A percentile compares a stretch with the other conserved stretches of the same genome.
Evolutionary conservation across 2,329 filamentous ascomycete species (phyloP).

Genomic region (Coniochaeta sp.): DNA sequence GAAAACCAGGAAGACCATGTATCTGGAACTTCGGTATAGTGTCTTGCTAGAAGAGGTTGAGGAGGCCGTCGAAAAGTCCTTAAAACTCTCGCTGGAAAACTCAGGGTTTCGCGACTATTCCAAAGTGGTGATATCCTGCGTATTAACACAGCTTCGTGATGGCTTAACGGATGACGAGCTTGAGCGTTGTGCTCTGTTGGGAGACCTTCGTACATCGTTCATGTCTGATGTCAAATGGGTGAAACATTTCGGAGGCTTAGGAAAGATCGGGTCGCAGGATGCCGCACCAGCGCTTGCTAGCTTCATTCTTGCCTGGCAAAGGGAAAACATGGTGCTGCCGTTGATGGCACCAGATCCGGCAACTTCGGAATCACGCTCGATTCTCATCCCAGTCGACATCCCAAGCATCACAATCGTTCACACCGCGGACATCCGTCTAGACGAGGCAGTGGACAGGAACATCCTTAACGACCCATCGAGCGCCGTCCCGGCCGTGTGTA

Average conservation of each 20-base stretch:
- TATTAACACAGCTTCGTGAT: constrained; percentile 34
- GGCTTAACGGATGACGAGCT: constrained; percentile 42
- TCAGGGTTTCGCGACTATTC: constrained; percentile 37
- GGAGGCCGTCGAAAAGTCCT: constrained; percentile 33
- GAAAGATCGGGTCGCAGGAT: constrained; percentile 12
- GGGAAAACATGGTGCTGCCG: constrained; percentile 21
- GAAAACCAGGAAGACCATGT: constrained; percentile 41
- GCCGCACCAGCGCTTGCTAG: constrained; percentile 20
- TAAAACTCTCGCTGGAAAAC: constrained; percentile 30
- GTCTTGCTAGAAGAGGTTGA: constrained; percentile 69
- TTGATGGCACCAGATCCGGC: constrained; percentile 22
- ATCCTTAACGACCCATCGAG: constrained; percentile 14
- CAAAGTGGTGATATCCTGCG: constrained; percentile 34
- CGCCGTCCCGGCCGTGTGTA: constrained; percentile 38
- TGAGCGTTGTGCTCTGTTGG: constrained; percentile 47
- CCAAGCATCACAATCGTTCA: constrained; percentile 77
- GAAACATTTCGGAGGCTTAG: constrained; percentile 41
- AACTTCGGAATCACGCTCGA: constrained; percentile 45
- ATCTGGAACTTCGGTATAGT: constrained; percentile 67
- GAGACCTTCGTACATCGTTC: constrained; percentile 40
- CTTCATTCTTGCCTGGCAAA: constrained; percentile 31
- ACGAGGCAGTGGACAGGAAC: constrained; percentile 20
- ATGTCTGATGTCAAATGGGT: constrained; percentile 40
- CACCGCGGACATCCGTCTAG: constrained; percentile 61
- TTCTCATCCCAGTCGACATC: constrained; percentile 85